phyloP scores from a whole-genome alignment of 345 rosid species.

The Schrenkiella parvula region DNA sequence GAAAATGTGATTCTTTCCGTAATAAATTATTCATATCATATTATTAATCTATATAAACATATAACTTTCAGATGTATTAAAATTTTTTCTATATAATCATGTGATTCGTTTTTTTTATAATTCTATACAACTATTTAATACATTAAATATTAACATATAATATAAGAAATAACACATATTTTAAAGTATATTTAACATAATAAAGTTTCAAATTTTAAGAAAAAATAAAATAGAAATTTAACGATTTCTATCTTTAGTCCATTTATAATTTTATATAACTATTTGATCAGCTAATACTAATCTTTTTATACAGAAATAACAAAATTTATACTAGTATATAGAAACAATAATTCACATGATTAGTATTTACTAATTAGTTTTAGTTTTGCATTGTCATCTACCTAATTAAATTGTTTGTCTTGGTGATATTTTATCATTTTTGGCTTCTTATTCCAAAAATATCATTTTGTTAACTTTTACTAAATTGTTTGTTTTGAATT shows the following conservation, averaged over 20 bases:
- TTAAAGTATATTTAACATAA: neutral
- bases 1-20: neutral
- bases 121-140: neutral
- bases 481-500: no score
- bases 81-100: neutral
- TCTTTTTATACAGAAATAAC: no score
- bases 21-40: neutral
- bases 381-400: neutral
- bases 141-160: neutral
- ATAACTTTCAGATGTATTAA: neutral
- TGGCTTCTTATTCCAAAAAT: no score
- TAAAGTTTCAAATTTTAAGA: neutral
- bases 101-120: neutral
- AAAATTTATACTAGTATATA: neutral
- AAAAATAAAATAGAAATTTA: neutral
- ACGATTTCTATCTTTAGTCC: no score
- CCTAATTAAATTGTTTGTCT: neutral
- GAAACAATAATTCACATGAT: neutral
- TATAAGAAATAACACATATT: neutral
- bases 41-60: neutral
- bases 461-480: no score
- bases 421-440: neutral
- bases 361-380: neutral
- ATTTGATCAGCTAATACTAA: no score
- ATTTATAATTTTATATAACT: no score